Conservation (phyloP, 139 green algal genomes). For the Micractinium sp. region DNA sequence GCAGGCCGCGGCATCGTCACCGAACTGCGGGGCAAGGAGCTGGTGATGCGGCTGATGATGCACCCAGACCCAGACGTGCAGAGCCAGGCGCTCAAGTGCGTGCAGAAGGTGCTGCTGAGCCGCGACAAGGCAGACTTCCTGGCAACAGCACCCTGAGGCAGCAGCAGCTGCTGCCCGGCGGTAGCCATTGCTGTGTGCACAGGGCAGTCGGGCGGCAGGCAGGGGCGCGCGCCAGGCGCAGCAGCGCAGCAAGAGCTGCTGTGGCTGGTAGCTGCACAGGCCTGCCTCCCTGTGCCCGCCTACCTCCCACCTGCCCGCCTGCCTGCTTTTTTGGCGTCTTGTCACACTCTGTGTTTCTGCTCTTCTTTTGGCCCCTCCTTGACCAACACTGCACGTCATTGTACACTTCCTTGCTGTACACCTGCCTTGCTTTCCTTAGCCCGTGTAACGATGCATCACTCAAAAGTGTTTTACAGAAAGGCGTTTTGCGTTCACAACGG, state of each 20-base stretch:
- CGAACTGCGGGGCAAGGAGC: conserved; percentile 92
- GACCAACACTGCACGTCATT: too few species aligned
- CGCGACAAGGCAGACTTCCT: conserved; percentile 78
- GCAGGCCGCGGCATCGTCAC: conserved; percentile 41
- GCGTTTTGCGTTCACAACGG: too few species aligned
- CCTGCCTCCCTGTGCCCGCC: too few species aligned
- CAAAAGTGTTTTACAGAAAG: too few species aligned
- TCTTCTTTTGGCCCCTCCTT: not conserved
- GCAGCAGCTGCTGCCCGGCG: not conserved
- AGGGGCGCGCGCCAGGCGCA: not conserved
- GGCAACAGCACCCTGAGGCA: not conserved
- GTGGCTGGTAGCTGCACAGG: not conserved
- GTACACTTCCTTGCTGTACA: too few species aligned
- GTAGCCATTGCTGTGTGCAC: too few species aligned
- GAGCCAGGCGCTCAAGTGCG: conserved; percentile 90
- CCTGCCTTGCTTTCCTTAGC: too few species aligned
- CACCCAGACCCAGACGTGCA: conserved; percentile 90
- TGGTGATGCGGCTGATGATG: conserved; percentile 93
- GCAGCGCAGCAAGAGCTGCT: not conserved
- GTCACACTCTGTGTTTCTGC: not conserved
- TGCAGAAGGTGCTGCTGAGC: conserved; percentile 95
- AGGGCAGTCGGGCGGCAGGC: not conserved
- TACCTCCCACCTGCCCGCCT: too few species aligned
- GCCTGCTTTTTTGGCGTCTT: too few species aligned
- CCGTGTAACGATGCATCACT: too few species aligned